Evolutionary conservation across 352 stramenopile genomes (phyloP).

Genomic region (Phytopythium kandeliae): DNA sequence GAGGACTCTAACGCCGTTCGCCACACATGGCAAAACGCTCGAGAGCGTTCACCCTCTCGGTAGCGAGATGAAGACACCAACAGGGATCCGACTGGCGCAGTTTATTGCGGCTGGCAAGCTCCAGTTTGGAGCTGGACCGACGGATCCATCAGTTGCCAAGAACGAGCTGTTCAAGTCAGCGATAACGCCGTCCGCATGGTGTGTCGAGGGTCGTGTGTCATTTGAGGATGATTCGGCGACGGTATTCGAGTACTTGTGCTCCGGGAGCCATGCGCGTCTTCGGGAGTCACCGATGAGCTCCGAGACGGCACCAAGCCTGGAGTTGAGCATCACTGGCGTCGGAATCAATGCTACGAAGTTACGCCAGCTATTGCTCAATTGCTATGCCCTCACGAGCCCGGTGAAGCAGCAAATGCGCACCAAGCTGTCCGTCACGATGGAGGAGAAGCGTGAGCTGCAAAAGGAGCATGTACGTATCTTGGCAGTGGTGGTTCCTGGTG

Average conservation of each 20-base stretch:
- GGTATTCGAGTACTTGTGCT: slow-evolving; percentile 58
- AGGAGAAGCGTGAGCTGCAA: slow-evolving; percentile 70
- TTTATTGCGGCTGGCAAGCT: slow-evolving; percentile 36
- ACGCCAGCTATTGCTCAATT: slow-evolving; percentile 48
- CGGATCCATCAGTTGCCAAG: slow-evolving; percentile 6
- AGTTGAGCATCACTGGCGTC: slow-evolving; percentile 44
- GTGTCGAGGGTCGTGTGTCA: slow-evolving; percentile 40
- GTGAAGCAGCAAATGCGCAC: slow-evolving; percentile 30
- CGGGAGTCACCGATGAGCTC: slow-evolving; percentile 3
- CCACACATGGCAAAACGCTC: slow-evolving; percentile 31
- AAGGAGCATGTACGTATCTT: slow-evolving; percentile 43
- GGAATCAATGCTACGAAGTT: slow-evolving; percentile 36
- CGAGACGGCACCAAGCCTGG: slow-evolving; percentile 6
- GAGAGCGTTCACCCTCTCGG: slow-evolving; percentile 36
- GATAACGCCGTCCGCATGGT: slow-evolving; percentile 25
- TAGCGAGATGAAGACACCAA: slow-evolving; percentile 14
- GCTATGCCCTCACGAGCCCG: slow-evolving; percentile 40
- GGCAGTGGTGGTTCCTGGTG: too few relatives aligned
- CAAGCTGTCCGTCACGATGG: slow-evolving; percentile 33
- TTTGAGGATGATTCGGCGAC: slow-evolving; percentile 40
- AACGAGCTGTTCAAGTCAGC: not conserved
- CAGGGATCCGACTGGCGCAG: slow-evolving; percentile 49
- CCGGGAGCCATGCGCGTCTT: slow-evolving; percentile 36
- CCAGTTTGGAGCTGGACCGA: not conserved
- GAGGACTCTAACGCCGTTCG: slow-evolving; percentile 46